Evolutionary conservation across 1,284 basidiomycete species (phyloP).

Genomic region (Schizopora paradoxa): DNA sequence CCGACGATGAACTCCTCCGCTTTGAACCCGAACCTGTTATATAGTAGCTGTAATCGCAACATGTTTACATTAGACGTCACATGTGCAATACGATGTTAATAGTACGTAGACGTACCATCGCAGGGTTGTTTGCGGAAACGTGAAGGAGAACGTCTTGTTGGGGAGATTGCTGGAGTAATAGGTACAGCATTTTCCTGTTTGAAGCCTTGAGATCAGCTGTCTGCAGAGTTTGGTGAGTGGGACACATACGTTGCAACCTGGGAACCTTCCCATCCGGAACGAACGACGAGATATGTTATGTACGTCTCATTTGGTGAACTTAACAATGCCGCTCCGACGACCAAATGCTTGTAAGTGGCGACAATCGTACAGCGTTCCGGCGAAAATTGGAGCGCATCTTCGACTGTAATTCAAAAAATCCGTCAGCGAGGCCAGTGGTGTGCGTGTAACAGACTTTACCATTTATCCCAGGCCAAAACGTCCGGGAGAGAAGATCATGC

Average conservation of each 20-base stretch:
- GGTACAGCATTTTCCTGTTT: constrained; percentile 68
- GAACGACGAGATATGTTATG: constrained; percentile 72
- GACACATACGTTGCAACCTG: constrained; percentile 63
- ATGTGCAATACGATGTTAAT: neutral
- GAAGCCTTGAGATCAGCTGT: constrained; percentile 1
- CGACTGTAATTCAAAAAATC: constrained; percentile 38
- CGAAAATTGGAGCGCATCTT: constrained; percentile 57
- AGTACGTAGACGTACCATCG: constrained; percentile 49
- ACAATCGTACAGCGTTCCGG: constrained; percentile 69
- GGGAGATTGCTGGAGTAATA: constrained; percentile 64
- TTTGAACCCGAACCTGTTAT: constrained; percentile 81
- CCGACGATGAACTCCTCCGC: constrained; percentile 75
- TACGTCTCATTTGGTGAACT: constrained; percentile 77
- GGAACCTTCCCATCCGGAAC: constrained; percentile 70
- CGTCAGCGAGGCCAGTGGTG: neutral
- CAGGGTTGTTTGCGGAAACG: constrained; percentile 73
- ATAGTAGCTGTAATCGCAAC: constrained; percentile 47
- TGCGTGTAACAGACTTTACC: constrained; percentile 40
- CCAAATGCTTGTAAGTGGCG: constrained; percentile 61
- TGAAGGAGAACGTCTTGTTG: constrained; percentile 71
- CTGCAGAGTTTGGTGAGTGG: neutral
- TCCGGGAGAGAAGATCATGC: constrained; percentile 57
- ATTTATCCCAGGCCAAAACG: constrained; percentile 71
- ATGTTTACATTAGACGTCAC: neutral
- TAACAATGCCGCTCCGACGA: constrained; percentile 69